These are phyloP conservation scores for Panicum miliaceum DNA, from an alignment of 176 grass and related monocot genomes.

Conservation along the genomic window DNA sequence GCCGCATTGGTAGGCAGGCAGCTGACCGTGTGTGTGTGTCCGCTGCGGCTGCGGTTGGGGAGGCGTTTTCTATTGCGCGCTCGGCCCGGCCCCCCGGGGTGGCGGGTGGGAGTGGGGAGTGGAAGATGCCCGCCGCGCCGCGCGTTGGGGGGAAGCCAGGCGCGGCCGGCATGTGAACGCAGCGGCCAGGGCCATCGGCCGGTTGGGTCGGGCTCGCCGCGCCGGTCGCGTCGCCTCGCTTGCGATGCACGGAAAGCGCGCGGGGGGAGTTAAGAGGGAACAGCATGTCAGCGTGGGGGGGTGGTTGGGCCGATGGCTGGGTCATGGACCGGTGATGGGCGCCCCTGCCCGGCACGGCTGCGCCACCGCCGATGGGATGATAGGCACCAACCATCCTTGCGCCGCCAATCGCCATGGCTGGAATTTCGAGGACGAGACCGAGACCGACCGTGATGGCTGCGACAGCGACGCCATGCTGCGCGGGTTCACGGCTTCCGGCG, in stretches of 20 bases:
- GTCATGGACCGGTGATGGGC: constrained; percentile 26
- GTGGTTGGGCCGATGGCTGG: constrained; percentile 37
- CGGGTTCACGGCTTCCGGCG: too few species aligned
- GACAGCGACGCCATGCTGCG: constrained; percentile 24
- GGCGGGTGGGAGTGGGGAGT: background rate
- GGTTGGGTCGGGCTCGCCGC: background rate
- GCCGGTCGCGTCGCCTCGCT: constrained; percentile 25
- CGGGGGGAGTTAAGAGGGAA: constrained; percentile 24
- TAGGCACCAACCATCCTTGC: too few species aligned
- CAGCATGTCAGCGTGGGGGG: constrained; percentile 41
- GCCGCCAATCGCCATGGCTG: background rate
- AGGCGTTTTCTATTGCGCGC: constrained; percentile 44
- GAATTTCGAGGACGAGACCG: background rate
- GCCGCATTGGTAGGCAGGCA: background rate
- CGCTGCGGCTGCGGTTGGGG: constrained; percentile 40
- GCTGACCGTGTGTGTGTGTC: constrained; percentile 22
- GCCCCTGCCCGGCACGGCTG: background rate
- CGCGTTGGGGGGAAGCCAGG: too few species aligned
- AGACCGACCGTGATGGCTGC: background rate
- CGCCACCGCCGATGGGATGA: background rate
- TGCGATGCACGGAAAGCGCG: constrained; percentile 39
- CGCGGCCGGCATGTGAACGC: background rate
- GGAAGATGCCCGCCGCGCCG: background rate
- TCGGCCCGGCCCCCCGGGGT: background rate
- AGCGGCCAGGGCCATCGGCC: too few species aligned